Evolutionary conservation across 257 asterid species (phyloP).

Genomic region (Nicotiana paniculata): DNA sequence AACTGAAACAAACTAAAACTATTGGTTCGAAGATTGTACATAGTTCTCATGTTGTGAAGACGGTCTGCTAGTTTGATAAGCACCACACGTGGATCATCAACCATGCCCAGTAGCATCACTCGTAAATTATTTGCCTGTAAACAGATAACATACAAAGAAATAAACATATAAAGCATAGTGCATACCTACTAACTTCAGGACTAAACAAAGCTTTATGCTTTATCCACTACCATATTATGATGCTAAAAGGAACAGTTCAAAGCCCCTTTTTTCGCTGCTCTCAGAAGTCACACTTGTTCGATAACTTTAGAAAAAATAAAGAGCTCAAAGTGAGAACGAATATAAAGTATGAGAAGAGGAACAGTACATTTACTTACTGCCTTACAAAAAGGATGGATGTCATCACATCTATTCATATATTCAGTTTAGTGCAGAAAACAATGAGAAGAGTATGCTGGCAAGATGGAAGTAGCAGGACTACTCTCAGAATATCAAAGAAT

Average conservation of each 20-base stretch:
- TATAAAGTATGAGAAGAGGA: not conserved
- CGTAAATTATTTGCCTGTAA: conserved; percentile 85
- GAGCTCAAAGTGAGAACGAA: not conserved
- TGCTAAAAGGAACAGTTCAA: not conserved
- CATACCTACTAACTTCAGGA: not conserved
- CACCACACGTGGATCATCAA: conserved; percentile 96
- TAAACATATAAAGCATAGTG: not conserved
- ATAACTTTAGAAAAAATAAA: not conserved
- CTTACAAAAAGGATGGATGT: not conserved
- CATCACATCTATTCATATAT: not conserved
- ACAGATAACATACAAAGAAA: conserved; percentile 7
- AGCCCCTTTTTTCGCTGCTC: not conserved
- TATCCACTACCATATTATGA: not conserved
- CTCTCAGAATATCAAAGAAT: not conserved
- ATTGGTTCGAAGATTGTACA: conserved; percentile 34
- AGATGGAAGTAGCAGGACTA: not conserved
- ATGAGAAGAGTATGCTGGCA: not conserved
- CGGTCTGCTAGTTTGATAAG: conserved; percentile 99
- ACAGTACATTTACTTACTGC: not conserved
- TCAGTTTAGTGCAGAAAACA: not conserved
- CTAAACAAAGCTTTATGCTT: not conserved
- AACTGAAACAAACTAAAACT: not conserved
- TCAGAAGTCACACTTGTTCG: not conserved
- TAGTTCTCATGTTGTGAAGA: conserved; percentile 98
- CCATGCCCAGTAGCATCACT: conserved; percentile 97